A percentile compares a stretch with the other conserved stretches of the same genome.
Conservation (phyloP, 768 basidiomycete species). For the Lactifluus volemus region DNA sequence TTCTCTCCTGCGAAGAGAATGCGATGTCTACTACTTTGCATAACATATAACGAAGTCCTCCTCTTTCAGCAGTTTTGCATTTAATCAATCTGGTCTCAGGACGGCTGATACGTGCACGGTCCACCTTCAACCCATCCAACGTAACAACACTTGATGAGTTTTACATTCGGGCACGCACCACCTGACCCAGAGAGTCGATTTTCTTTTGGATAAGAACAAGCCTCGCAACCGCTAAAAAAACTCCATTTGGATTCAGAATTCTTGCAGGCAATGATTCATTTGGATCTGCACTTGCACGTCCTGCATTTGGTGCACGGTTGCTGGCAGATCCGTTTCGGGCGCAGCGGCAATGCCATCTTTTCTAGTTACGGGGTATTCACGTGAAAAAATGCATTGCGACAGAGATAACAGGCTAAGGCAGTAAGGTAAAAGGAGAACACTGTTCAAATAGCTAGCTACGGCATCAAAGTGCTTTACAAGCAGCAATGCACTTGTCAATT, state of each 20-base stretch:
- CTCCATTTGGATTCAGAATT: slow-evolving; percentile 24
- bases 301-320: slow-evolving; percentile 10
- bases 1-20: slow-evolving; percentile 8
- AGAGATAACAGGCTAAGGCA: too few species aligned
- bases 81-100: slow-evolving; percentile 10
- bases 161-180: slow-evolving; percentile 19
- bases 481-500: slow-evolving; percentile 13
- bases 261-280: slow-evolving; percentile 21
- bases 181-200: slow-evolving; percentile 28
- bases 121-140: slow-evolving; percentile 15
- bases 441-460: neutral
- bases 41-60: slow-evolving; percentile 7
- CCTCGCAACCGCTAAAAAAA: slow-evolving; percentile 24
- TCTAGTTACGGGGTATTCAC: too few species aligned
- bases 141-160: slow-evolving; percentile 21
- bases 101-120: slow-evolving; percentile 13
- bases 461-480: neutral
- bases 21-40: neutral
- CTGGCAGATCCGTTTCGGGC: neutral
- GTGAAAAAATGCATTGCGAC: too few species aligned
- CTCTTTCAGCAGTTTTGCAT: slow-evolving; percentile 8
- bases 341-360: too few species aligned
- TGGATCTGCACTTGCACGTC: slow-evolving; percentile 22
- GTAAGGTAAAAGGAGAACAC: too few species aligned
- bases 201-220: slow-evolving; percentile 24